Evolutionary conservation across 2,329 filamentous ascomycete genomes (phyloP).

Genomic region (Lithohypha guttulata): DNA sequence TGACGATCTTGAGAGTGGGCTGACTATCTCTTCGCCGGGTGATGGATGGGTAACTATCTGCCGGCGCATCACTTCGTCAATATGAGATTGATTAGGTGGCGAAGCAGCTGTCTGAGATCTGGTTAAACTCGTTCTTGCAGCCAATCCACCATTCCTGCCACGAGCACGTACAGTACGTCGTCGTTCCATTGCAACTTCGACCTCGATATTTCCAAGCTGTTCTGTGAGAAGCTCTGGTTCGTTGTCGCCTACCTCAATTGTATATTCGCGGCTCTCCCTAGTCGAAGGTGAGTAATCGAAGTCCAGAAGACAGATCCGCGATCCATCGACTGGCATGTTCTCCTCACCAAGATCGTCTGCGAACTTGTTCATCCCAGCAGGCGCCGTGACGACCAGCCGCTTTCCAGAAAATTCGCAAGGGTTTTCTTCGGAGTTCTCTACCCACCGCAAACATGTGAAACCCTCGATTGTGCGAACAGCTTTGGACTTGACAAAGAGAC

Average conservation of each 20-base stretch:
- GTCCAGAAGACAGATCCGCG: conserved; percentile 61
- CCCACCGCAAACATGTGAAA: conserved; percentile 61
- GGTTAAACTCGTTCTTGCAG: conserved; percentile 21
- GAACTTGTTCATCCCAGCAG: conserved; percentile 52
- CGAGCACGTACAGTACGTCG: conserved; percentile 45
- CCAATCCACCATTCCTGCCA: conserved; percentile 10
- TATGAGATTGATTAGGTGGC: conserved; percentile 8
- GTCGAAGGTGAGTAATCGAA: conserved; percentile 54
- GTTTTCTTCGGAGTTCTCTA: conserved; percentile 46
- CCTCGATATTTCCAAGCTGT: conserved; percentile 61
- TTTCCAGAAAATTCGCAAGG: conserved; percentile 22
- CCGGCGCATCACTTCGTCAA: conserved; percentile 10
- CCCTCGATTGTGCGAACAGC: conserved; percentile 56
- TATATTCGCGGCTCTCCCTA: conserved; percentile 48
- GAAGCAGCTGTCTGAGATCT: conserved; percentile 31
- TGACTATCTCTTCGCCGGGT: conserved; percentile 18
- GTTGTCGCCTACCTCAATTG: conserved; percentile 62
- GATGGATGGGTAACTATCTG: conserved; percentile 16
- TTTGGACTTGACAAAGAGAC: conserved; percentile 58
- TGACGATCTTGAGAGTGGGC: conserved; percentile 6
- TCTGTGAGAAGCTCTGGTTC: conserved; percentile 62
- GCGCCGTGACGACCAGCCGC: conserved; percentile 58
- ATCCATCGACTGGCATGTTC: conserved; percentile 67
- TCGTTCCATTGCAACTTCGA: conserved; percentile 68
- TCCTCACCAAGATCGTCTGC: conserved; percentile 54